Conservation (phyloP, 2,329 filamentous ascomycete species). For the Aspergillus thermomutatus region DNA sequence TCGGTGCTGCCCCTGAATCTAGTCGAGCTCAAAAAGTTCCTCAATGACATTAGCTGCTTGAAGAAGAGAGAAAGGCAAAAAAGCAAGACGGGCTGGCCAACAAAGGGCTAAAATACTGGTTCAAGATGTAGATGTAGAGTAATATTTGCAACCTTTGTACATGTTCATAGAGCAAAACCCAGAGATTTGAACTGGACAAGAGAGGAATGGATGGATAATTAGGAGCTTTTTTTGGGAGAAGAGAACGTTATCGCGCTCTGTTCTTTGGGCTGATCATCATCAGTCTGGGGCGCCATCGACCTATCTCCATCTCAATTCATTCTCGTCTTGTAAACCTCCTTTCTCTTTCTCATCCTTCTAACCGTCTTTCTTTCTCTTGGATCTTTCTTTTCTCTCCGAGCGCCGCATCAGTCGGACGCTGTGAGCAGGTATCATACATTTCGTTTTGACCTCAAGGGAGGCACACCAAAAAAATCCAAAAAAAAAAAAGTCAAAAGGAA, state of each 20-base stretch:
- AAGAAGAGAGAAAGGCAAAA: neutral
- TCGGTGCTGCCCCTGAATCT: conserved; percentile 14
- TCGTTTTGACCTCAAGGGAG: conserved; percentile 3
- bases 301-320: conserved; percentile 1
- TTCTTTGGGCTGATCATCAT: conserved; percentile 22
- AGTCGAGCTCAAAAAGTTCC: conserved; percentile 10
- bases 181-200: neutral
- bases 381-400: conserved; percentile 20
- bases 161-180: neutral
- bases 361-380: conserved; percentile 16
- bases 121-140: neutral
- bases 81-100: neutral
- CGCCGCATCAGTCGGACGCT: conserved; percentile 35
- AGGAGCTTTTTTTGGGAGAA: neutral
- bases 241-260: conserved; percentile 1
- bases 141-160: neutral
- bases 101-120: too few species aligned
- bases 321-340: conserved; percentile 11
- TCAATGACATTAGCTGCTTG: neutral
- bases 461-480: conserved; percentile 11
- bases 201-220: neutral
- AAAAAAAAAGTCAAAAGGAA: conserved; percentile 1
- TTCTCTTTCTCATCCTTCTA: conserved; percentile 9
- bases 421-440: conserved; percentile 32
- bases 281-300: conserved; percentile 7